A percentile compares a stretch with the other conserved stretches of the same genome.
Evolutionary conservation across 768 basidiomycete genomes (phyloP).

Genomic region (Leccinum subgranulosum): DNA sequence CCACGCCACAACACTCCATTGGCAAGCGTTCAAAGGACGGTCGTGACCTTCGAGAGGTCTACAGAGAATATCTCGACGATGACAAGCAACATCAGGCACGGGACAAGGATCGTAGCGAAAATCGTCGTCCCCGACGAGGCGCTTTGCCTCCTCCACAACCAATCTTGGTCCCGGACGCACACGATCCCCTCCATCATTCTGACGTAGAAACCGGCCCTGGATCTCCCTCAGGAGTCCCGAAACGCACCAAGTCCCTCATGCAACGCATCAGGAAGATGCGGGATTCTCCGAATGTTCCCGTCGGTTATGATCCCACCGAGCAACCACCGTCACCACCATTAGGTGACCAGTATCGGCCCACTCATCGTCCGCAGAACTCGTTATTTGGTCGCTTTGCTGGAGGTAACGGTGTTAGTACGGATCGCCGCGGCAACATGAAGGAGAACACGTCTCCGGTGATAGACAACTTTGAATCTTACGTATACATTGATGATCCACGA

Average conservation of each 20-base stretch:
- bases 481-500: conserved; percentile 55
- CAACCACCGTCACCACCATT: conserved; percentile 46
- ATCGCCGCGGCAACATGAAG: conserved; percentile 35
- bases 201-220: conserved; percentile 36
- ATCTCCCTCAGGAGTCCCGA: conserved; percentile 48
- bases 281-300: conserved; percentile 78
- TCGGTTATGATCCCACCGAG: conserved; percentile 42
- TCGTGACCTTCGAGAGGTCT: conserved; percentile 48
- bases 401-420: conserved; percentile 26
- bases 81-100: conserved; percentile 27
- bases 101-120: conserved; percentile 35
- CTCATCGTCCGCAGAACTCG: conserved; percentile 70
- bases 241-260: conserved; percentile 81
- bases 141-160: conserved; percentile 78
- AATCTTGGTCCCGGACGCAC: conserved; percentile 66
- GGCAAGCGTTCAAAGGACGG: conserved; percentile 44
- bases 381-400: conserved; percentile 71
- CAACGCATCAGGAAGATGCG: conserved; percentile 88
- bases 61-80: conserved; percentile 44
- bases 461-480: conserved; percentile 51
- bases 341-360: conserved; percentile 47
- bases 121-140: conserved; percentile 44
- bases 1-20: conserved; percentile 35
- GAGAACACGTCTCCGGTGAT: conserved; percentile 31
- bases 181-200: conserved; percentile 40